phyloP scores from a whole-genome alignment of 2,329 filamentous ascomycete genomes.

The Colletotrichum godetiae region DNA sequence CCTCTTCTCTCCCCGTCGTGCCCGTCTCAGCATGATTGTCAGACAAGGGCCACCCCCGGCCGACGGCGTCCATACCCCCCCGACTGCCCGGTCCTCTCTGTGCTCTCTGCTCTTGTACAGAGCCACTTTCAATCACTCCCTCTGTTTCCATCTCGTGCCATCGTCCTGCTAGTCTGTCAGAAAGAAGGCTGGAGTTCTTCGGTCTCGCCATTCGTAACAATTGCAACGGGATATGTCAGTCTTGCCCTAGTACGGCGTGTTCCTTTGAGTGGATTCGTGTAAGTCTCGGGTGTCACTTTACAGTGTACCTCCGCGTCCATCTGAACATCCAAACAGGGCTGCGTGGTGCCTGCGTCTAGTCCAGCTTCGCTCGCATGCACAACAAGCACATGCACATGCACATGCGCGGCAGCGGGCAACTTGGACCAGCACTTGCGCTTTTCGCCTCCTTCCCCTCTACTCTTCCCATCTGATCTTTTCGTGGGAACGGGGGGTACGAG shows the following conservation, averaged over 20 bases:
- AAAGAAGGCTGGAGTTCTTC: background rate
- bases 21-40: constrained; percentile 9
- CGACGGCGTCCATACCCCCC: constrained; percentile 1
- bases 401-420: background rate
- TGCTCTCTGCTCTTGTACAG: background rate
- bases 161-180: no score
- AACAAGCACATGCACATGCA: background rate
- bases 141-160: background rate
- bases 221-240: background rate
- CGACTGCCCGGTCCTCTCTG: background rate
- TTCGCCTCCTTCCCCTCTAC: background rate
- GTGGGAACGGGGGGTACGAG: background rate
- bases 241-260: background rate
- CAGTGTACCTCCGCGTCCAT: background rate
- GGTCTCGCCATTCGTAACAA: background rate
- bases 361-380: background rate
- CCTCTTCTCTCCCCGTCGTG: background rate
- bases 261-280: background rate
- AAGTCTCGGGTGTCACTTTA: background rate
- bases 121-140: background rate
- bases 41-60: background rate
- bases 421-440: background rate
- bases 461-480: constrained; percentile 14
- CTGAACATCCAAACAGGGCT: background rate
- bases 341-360: background rate